Percentiles rank a stretch among this genome's conserved stretches.
Evolutionary conservation across 768 basidiomycete genomes (phyloP).

Genomic region (Chalciporus chontae): DNA sequence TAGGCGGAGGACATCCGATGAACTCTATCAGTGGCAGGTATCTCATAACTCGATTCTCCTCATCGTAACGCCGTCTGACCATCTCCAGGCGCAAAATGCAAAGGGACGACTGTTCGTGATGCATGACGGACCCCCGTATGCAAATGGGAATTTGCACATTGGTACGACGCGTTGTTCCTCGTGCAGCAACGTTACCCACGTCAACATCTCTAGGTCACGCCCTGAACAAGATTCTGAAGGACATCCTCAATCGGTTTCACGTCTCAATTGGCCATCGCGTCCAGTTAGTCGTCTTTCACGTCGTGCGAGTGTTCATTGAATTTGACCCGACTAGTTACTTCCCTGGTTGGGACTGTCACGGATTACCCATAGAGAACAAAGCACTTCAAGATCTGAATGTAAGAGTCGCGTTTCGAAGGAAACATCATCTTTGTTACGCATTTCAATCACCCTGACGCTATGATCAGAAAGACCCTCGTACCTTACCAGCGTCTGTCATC

Average conservation of each 20-base stretch:
- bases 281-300: constrained; percentile 53
- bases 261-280: constrained; percentile 73
- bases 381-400: constrained; percentile 76
- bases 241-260: constrained; percentile 90
- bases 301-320: not conserved
- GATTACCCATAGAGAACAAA: constrained; percentile 95
- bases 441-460: not conserved
- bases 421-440: not conserved
- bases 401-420: constrained; percentile 14
- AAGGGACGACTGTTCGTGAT: constrained; percentile 74
- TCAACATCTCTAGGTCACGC: constrained; percentile 68
- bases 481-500: constrained; percentile 57
- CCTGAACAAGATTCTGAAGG: constrained; percentile 93
- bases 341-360: constrained; percentile 98
- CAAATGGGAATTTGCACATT: constrained; percentile 94
- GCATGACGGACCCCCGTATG: constrained; percentile 97
- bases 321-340: constrained; percentile 59
- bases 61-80: not conserved
- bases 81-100: constrained; percentile 57
- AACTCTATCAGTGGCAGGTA: constrained; percentile 79
- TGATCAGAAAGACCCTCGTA: constrained; percentile 50
- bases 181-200: not conserved
- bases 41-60: constrained; percentile 20
- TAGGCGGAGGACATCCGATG: constrained; percentile 61
- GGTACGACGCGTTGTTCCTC: constrained; percentile 44